A percentile compares a stretch with the other conserved stretches of the same genome.
phyloP scores from a whole-genome alignment of 345 rosid genomes.

The Turnera subulata region DNA sequence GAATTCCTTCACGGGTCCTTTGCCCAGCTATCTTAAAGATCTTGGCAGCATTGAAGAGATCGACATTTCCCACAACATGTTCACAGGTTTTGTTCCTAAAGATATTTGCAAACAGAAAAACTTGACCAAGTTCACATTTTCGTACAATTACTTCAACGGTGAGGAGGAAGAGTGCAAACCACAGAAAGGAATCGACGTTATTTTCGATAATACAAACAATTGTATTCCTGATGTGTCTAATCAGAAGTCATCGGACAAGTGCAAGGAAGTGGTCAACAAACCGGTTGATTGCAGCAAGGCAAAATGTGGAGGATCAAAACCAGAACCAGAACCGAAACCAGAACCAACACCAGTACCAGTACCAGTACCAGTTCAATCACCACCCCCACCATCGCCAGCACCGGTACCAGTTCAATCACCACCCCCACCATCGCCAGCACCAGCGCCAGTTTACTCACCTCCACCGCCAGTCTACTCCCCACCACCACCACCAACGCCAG shows the following conservation, averaged over 20 bases:
- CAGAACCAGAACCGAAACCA: neutral
- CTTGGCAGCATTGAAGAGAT: slow-evolving; percentile 17
- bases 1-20: slow-evolving; percentile 18
- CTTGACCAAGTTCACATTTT: slow-evolving; percentile 23
- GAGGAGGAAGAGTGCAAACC: slow-evolving; percentile 17
- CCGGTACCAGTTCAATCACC: slow-evolving; percentile 4
- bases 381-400: slow-evolving; percentile 4
- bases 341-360: slow-evolving; percentile 1
- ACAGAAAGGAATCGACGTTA: slow-evolving; percentile 1
- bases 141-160: slow-evolving; percentile 25
- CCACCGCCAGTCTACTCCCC: slow-evolving; percentile 26
- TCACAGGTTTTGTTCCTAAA: slow-evolving; percentile 23
- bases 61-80: slow-evolving; percentile 20
- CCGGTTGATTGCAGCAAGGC: slow-evolving; percentile 52
- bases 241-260: slow-evolving; percentile 37
- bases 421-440: slow-evolving; percentile 22
- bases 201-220: slow-evolving; percentile 26
- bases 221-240: slow-evolving; percentile 44
- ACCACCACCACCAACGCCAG: slow-evolving; percentile 21
- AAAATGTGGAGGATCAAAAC: slow-evolving; percentile 18
- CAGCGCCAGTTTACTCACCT: slow-evolving; percentile 25
- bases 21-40: slow-evolving; percentile 15
- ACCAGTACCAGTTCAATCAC: slow-evolving; percentile 1
- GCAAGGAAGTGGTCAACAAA: slow-evolving; percentile 34
- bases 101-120: slow-evolving; percentile 15